A percentile compares a stretch with the other conserved stretches of the same genome.
These are phyloP conservation scores for Penicillium egyptiacum DNA, from an alignment of 495 filamentous ascomycete genomes.

Conservation along the genomic window DNA sequence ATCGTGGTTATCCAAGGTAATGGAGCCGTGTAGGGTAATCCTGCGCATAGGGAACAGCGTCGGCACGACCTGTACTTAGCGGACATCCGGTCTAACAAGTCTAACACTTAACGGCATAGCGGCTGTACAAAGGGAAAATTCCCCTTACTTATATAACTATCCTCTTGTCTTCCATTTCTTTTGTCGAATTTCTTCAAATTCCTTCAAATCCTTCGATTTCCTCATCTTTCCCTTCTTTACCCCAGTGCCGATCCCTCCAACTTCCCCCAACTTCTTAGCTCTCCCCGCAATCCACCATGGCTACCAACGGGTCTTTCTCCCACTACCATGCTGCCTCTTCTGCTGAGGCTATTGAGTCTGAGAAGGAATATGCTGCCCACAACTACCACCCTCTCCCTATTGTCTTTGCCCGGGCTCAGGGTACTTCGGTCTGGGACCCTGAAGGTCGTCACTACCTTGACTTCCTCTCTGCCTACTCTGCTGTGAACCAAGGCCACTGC, in stretches of 20 bases:
- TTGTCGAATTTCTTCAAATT: slow-evolving; percentile 5
- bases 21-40: slow-evolving; percentile 32
- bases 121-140: slow-evolving; percentile 16
- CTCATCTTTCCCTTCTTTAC: slow-evolving; percentile 9
- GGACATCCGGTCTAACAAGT: slow-evolving; percentile 39
- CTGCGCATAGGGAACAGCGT: slow-evolving; percentile 42
- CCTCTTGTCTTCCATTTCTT: slow-evolving; percentile 13
- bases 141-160: slow-evolving; percentile 17
- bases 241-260: slow-evolving; percentile 8
- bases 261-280: slow-evolving; percentile 1
- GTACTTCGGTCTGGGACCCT: slow-evolving; percentile 92
- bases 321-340: slow-evolving; percentile 81
- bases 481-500: slow-evolving; percentile 98
- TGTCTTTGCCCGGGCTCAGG: slow-evolving; percentile 80
- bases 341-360: slow-evolving; percentile 72
- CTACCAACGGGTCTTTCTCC: slow-evolving; percentile 35
- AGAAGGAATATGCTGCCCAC: slow-evolving; percentile 87
- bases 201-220: neutral
- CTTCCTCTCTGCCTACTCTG: slow-evolving; percentile 96
- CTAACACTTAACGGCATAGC: slow-evolving; percentile 33
- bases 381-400: slow-evolving; percentile 98
- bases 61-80: slow-evolving; percentile 65
- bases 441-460: slow-evolving; percentile 97
- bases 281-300: slow-evolving; percentile 34
- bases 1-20: slow-evolving; percentile 1